A percentile compares a stretch with the other conserved stretches of the same genome.
phyloP scores from a whole-genome alignment of 768 basidiomycete species.

The Ramaria rubella region DNA sequence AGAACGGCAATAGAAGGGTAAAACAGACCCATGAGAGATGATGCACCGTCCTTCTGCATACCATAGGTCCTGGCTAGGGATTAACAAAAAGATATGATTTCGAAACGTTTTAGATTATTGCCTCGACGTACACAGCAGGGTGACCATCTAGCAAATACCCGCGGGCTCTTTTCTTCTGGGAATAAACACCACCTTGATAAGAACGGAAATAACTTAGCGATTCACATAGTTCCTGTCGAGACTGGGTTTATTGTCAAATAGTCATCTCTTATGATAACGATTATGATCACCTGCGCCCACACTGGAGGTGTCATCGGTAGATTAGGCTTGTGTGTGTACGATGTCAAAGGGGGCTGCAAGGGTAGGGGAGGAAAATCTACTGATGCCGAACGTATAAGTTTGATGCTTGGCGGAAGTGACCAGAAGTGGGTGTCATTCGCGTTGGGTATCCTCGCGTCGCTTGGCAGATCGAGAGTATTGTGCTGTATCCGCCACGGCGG shows the following conservation, averaged over 20 bases:
- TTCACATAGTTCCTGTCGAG: slow-evolving; percentile 81
- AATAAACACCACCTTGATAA: slow-evolving; percentile 70
- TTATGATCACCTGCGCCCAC: slow-evolving; percentile 37
- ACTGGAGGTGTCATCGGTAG: slow-evolving; percentile 30
- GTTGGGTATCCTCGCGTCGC: background rate
- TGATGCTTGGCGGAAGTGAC: background rate
- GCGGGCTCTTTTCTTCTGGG: slow-evolving; percentile 48
- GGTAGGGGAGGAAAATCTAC: slow-evolving; percentile 5
- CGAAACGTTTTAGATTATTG: background rate
- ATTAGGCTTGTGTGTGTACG: slow-evolving; percentile 17
- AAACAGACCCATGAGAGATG: slow-evolving; percentile 78
- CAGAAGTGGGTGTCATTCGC: slow-evolving; percentile 1
- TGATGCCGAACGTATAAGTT: background rate
- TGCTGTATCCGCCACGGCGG: background rate
- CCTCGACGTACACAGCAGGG: slow-evolving; percentile 47
- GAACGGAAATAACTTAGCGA: slow-evolving; percentile 50
- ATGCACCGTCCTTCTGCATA: slow-evolving; percentile 60
- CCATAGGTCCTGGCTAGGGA: slow-evolving; percentile 60
- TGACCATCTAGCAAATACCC: slow-evolving; percentile 75
- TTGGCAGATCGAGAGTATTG: background rate
- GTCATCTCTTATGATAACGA: background rate
- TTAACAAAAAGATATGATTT: background rate
- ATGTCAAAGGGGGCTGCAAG: slow-evolving; percentile 15
- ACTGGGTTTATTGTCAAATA: slow-evolving; percentile 34
- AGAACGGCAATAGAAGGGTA: background rate